A percentile compares a stretch with the other conserved stretches of the same genome.
Evolutionary conservation across 192 early-diverging fungal species (phyloP).

Genomic region (Chytriomyces sp.): DNA sequence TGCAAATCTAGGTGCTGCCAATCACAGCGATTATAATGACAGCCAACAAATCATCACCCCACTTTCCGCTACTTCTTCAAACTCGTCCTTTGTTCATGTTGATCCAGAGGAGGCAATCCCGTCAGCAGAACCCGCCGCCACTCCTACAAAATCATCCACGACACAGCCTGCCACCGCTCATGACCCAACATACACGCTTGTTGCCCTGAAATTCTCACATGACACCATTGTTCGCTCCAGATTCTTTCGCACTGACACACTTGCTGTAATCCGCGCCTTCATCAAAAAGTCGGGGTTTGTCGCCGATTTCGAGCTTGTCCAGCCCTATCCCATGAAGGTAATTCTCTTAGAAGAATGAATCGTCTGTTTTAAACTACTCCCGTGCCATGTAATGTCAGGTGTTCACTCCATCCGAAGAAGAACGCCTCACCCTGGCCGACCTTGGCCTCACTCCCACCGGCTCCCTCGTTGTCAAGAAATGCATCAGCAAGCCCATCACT

Average conservation of each 20-base stretch:
- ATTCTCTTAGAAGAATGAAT: background rate
- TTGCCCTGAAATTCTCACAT: slow-evolving; percentile 5
- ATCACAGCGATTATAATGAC: background rate
- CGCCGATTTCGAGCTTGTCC: slow-evolving; percentile 16
- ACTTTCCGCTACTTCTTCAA: background rate
- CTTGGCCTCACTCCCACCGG: background rate
- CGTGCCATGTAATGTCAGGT: background rate
- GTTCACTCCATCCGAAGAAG: background rate
- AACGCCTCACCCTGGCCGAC: background rate
- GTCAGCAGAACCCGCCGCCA: background rate
- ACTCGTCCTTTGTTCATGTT: background rate
- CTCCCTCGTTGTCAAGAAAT: background rate
- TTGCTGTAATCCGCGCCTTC: background rate
- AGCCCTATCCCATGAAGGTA: slow-evolving; percentile 12
- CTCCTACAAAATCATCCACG: background rate
- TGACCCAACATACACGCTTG: background rate
- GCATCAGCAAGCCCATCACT: background rate
- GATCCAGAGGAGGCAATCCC: background rate
- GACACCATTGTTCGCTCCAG: background rate
- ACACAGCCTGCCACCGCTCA: background rate
- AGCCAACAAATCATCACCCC: background rate
- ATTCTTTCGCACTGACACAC: background rate
- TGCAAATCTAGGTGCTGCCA: background rate
- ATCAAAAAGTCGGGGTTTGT: slow-evolving; percentile 12
- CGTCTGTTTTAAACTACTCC: background rate